A percentile compares a stretch with the other conserved stretches of the same genome.
Conservation (phyloP, 208 protist species). For the Kentomonas sorsogonicus region DNA sequence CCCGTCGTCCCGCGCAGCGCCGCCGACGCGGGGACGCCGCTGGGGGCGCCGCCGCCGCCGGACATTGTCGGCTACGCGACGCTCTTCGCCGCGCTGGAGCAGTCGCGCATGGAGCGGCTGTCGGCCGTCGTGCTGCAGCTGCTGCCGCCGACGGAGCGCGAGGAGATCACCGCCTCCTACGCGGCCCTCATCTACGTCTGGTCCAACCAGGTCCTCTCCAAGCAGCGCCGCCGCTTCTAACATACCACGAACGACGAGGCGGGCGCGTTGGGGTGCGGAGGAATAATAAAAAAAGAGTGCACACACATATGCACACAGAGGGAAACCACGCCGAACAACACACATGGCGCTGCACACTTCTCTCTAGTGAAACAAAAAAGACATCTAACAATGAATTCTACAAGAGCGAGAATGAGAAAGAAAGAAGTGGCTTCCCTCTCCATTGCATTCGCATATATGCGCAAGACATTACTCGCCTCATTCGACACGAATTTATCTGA, state of each 20-base stretch:
- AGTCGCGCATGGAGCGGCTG: constrained; percentile 53
- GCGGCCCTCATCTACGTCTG: constrained; percentile 83
- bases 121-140: constrained; percentile 53
- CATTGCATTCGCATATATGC: no score
- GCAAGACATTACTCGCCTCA: no score
- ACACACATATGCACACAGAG: no score
- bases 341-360: no score
- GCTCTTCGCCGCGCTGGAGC: constrained; percentile 79
- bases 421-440: background rate
- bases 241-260: no score
- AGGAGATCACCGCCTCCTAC: constrained; percentile 83
- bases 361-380: background rate
- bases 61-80: constrained; percentile 83
- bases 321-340: no score
- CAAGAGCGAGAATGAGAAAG: constrained; percentile 4
- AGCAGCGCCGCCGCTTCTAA: constrained; percentile 27
- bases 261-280: background rate
- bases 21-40: background rate
- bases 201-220: constrained; percentile 56
- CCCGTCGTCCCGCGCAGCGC: no score
- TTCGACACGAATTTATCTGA: no score
- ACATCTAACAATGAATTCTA: background rate
- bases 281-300: background rate
- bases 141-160: constrained; percentile 61
- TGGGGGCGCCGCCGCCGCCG: constrained; percentile 30